Evolutionary conservation across 768 basidiomycete genomes (phyloP), one percentile per base, ranked within the genome.

Genomic region (Leccinum aurantiacum): DNA sequence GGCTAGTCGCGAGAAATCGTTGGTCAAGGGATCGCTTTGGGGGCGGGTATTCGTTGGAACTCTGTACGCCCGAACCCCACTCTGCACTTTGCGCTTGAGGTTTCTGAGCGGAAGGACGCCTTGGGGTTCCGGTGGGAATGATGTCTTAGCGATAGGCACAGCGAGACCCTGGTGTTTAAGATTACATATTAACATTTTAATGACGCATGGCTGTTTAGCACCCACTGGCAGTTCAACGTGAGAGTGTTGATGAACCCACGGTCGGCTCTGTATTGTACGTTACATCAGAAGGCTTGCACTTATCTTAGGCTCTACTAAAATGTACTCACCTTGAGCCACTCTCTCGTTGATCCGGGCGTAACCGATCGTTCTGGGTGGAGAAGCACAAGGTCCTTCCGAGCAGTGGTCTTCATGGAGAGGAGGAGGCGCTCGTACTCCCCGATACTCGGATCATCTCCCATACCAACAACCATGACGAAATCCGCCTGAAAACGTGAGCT

Each of bases 401-500:
- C 97, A 0, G 96, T 98, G 0, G 96, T 98, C 78, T 98, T 98
- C 82, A 95, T 91, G 1, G 95, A 95, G 46, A 98, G 80, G 22
- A 99, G 76, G 4, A 98, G 78, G 56, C 95, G 85, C 73, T 99
- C 95, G 68, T 94, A 98, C 76, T 99, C 97, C 13, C 97, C 97
- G 6, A 94, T 78, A 19, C 82, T 83, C 14, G 94, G 89, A 69
- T 93, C 95, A 59, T 97, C 95, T 4, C 92, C 95, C 84, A 95
- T 90, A 8, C 93, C 95, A 56, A 96, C 89, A 22, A 95, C 85
- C 86, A 97, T 87, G 38, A 97, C 91, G 69, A 86, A 95, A 75
- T 98, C 95, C 15, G 95, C 95, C 86, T 93, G 63, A 46, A 53
- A 13, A 10, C 1, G 6, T 72, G 24, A 65, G 54, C 38, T 52